A percentile compares a stretch with the other conserved stretches of the same genome.
Conservation (phyloP, 2,329 filamentous ascomycete species). For the Cladorrhinum sp. region DNA sequence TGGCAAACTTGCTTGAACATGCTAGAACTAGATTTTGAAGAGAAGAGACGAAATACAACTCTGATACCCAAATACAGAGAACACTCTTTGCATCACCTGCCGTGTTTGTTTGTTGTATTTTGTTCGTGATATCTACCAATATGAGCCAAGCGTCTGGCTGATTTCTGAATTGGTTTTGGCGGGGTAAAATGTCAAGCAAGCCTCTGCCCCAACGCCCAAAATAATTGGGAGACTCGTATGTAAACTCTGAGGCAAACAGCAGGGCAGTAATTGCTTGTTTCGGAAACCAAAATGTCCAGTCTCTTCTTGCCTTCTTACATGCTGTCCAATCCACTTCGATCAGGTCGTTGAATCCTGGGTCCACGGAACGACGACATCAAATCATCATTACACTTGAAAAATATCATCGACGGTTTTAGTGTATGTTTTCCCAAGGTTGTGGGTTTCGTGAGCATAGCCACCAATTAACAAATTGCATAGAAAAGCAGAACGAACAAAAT, state of each 20-base stretch:
- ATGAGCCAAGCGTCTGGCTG: neutral
- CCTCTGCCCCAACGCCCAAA: neutral
- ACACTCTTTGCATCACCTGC: neutral
- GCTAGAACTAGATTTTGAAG: neutral
- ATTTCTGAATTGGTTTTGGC: neutral
- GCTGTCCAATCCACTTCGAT: neutral
- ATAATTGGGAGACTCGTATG: neutral
- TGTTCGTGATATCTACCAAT: neutral
- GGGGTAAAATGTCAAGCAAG: neutral
- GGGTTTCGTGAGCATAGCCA: too few species aligned
- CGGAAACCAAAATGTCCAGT: neutral
- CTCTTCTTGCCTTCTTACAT: neutral
- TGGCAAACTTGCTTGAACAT: too few species aligned
- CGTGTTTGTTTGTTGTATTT: neutral
- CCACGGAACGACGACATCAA: too few species aligned
- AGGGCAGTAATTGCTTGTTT: neutral
- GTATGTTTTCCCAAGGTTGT: too few species aligned
- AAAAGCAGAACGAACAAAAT: neutral
- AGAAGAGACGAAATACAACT: neutral
- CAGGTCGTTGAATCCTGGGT: neutral
- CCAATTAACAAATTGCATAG: neutral
- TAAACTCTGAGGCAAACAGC: neutral
- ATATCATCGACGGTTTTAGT: neutral
- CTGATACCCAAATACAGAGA: neutral
- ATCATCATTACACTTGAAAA: neutral